Evolutionary conservation across 108 stramenopile genomes (phyloP), one percentile per base, ranked within the genome.

Genomic region (Epithemia pelagica): DNA sequence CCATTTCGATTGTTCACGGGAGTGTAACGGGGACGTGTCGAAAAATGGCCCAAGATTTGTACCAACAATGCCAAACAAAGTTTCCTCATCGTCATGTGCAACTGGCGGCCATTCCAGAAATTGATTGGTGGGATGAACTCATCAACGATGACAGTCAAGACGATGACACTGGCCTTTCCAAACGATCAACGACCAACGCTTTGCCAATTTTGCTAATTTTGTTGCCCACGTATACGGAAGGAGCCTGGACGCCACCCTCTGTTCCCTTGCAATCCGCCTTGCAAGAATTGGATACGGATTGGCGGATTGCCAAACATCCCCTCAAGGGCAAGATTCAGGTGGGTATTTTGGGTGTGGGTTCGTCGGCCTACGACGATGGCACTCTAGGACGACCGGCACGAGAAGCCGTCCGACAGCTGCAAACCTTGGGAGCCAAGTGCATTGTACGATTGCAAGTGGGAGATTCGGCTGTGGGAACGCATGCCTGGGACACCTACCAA

Each of bases 41-140:
- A 7, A 7, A 58, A 58, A 58, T 58, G 56, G 56, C 56, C 15
- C 5, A 23, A 21, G 25, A 58, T 26, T 58, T 58, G 26, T 58
- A 27, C 8, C 25, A 58, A n/a, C 25, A n/a, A 7, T 58, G 56
- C 21, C 37, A 15, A 10, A 5, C 5, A 46, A 5, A 46, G 15
- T 46, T 46, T 46, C 37, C 37, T 46, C 37, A 46, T 46, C 37
- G 37, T 46, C 37, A 15, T 10, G 37, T 46, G 23, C 84, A 82
- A 67, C 59, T 84, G 55, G 79, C 74, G 25, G 52, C 64, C 15
- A 59, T 83, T 28, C 78, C 79, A 53, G 77, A 82, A 62, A 74
- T 85, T 71, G 93, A 94, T 74, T 94, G 93, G 93, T 94, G 90
- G 90, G 93, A 94, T 73, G 88, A 94, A 61, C 53, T 94, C n/a